phyloP scores from a whole-genome alignment of 2,329 filamentous ascomycete genomes.

The Sordariomycetes sp. region DNA sequence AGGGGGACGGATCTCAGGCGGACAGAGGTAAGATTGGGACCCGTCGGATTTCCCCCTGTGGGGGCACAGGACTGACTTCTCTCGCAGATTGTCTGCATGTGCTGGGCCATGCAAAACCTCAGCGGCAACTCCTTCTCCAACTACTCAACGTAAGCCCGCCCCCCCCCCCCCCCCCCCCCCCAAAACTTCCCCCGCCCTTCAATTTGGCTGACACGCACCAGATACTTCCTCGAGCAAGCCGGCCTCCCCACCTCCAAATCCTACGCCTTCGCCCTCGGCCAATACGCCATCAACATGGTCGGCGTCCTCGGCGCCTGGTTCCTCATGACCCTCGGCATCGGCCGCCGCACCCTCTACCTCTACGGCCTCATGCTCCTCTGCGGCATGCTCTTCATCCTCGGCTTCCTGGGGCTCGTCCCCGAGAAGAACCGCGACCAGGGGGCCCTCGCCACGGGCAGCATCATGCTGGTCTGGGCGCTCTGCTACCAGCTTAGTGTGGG shows the following conservation, averaged over 20 bases:
- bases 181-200: no score
- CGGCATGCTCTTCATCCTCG: constrained; percentile 34
- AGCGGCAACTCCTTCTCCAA: constrained; percentile 44
- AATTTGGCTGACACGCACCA: constrained; percentile 23
- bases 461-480: constrained; percentile 58
- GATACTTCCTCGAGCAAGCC: constrained; percentile 22
- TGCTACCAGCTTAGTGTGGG: constrained; percentile 3
- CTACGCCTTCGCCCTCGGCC: constrained; percentile 23
- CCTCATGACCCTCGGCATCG: constrained; percentile 24
- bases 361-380: constrained; percentile 27
- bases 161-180: not conserved
- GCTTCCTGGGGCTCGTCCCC: constrained; percentile 52
- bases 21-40: constrained; percentile 35
- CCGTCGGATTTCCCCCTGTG: no score
- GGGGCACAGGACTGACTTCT: no score
- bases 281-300: constrained; percentile 23
- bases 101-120: constrained; percentile 50
- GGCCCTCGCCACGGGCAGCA: constrained; percentile 54
- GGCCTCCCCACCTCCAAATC: constrained; percentile 15
- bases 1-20: constrained; percentile 63
- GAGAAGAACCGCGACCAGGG: constrained; percentile 41
- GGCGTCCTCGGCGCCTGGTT: constrained; percentile 31
- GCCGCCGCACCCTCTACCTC: constrained; percentile 29
- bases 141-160: not conserved
- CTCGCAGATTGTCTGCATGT: constrained; percentile 41